Conservation (phyloP, 805 yeast genomes). For the Yarrowia deformans region DNA sequence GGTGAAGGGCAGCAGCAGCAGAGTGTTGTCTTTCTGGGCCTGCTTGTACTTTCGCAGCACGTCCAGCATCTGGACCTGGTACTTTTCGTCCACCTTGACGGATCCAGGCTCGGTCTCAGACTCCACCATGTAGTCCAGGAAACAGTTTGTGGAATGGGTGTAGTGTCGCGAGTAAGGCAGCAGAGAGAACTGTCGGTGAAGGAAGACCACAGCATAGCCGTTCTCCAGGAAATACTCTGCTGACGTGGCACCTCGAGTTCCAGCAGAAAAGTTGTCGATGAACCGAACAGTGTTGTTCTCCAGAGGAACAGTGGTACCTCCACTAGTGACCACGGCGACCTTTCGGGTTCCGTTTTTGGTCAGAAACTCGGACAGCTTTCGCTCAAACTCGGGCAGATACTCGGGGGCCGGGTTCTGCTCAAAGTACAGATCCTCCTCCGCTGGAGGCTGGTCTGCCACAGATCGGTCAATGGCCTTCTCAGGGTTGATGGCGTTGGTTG, state of each 20-base stretch:
- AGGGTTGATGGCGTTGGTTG: slow-evolving; percentile 53
- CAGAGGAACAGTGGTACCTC: slow-evolving; percentile 97
- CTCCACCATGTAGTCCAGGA: slow-evolving; percentile 79
- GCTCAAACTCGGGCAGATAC: slow-evolving; percentile 68
- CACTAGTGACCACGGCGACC: slow-evolving; percentile 87
- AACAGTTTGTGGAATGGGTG: slow-evolving; percentile 81
- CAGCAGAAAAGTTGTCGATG: slow-evolving; percentile 96
- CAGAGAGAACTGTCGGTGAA: slow-evolving; percentile 90
- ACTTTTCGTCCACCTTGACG: slow-evolving; percentile 67
- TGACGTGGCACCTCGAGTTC: slow-evolving; percentile 95
- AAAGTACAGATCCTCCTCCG: slow-evolving; percentile 79
- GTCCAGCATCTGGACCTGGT: slow-evolving; percentile 65
- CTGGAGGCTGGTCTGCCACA: slow-evolving; percentile 79
- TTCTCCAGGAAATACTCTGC: slow-evolving; percentile 87
- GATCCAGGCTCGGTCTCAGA: slow-evolving; percentile 50
- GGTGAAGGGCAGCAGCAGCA: slow-evolving; percentile 85
- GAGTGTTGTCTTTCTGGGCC: slow-evolving; percentile 59
- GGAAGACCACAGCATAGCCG: slow-evolving; percentile 90
- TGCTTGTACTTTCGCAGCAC: slow-evolving; percentile 60
- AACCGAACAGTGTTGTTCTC: slow-evolving; percentile 97
- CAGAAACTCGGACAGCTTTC: slow-evolving; percentile 68
- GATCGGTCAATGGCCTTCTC: slow-evolving; percentile 78
- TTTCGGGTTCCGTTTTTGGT: slow-evolving; percentile 53
- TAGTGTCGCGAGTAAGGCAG: slow-evolving; percentile 90
- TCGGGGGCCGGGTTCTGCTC: slow-evolving; percentile 72